These are phyloP conservation scores for Kwoniella mangroviensis DNA, from an alignment of 768 basidiomycete genomes.

Conservation along the genomic window DNA sequence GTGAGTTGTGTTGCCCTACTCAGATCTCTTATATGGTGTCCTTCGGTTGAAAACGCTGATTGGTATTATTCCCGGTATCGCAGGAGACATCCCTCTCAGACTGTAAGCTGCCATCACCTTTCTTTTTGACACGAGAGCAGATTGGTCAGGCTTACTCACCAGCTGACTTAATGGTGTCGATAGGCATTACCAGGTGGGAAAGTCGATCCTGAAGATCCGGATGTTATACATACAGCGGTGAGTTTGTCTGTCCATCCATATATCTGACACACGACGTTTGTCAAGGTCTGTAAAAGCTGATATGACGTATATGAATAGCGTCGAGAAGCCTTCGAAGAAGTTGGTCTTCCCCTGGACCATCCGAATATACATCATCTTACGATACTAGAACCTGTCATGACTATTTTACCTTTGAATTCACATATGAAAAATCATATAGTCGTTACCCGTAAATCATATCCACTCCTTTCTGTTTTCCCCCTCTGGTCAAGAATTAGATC, in stretches of 20 bases:
- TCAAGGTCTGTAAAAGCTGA: not conserved
- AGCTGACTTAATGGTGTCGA: not conserved
- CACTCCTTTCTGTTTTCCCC: not conserved
- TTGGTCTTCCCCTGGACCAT: constrained; percentile 64
- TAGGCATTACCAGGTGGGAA: constrained; percentile 79
- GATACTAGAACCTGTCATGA: constrained; percentile 64
- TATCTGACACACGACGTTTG: not conserved
- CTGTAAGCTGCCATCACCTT: constrained; percentile 26
- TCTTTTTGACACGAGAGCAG: too few relatives aligned
- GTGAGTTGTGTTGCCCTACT: constrained; percentile 19
- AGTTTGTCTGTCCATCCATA: constrained; percentile 48
- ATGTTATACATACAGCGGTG: constrained; percentile 75
- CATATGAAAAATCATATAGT: constrained; percentile 58
- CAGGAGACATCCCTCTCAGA: constrained; percentile 47
- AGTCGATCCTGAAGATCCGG: constrained; percentile 69
- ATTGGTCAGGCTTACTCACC: constrained; percentile 1
- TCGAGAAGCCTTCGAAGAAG: constrained; percentile 85
- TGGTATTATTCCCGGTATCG: not conserved
- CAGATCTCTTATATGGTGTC: not conserved
- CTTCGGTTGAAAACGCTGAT: not conserved
- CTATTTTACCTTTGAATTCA: constrained; percentile 48
- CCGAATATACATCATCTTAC: constrained; percentile 68
- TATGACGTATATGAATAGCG: constrained; percentile 60
- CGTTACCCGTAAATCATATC: constrained; percentile 64
- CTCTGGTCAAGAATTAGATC: not conserved